Evolutionary conservation across 345 rosid species (phyloP), one percentile per base, ranked within the genome.

Genomic region (Salix exigua): DNA sequence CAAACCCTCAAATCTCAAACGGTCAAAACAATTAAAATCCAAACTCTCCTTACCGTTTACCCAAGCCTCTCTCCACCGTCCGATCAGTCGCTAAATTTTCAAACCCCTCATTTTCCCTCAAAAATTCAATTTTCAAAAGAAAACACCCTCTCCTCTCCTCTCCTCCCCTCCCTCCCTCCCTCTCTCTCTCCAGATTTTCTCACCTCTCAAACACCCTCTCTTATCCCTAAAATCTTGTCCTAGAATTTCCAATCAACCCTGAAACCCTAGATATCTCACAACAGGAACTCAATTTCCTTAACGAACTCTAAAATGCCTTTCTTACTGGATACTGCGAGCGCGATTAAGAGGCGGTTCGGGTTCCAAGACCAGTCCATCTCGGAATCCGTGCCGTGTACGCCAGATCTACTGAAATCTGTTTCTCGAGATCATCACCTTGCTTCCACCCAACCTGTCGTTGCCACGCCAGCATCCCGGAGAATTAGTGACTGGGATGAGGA

Each of bases 311-410:
- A 68, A 66, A 94, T 94, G 98, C 92, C 97, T 81, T 89, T 94
- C 69, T 76, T 91, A 25, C 87, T 92, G 2, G 98, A 96, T 73
- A 87, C 93, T 7, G 92, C 95, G 30, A 92, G 94, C 68, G 97
- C 95, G 28, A 86, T 89, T 69, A 94, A 88, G 90, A 85, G 90
- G 85, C 87, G 98, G 48, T 91, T 93, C 76, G 98, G 99, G 23
- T 96, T 93, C 83, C 89, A 87, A 71, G 85, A 87, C 81, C 92
- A 86, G 11, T 51, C 87, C 26, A 70, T 87, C 30, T 84, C 88
- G 46, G 98, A 88, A 21, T 73, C 91, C 19, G 78, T 78, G 35
- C 84, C 86, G 18, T 78, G 77, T 66, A 76, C 94, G 25, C 90
- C 88, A 12, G 88, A 88, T 83, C 82, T 78, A n/a, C 26, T 76